These are phyloP conservation scores for Zygoascus ofunaensis DNA, from an alignment of 805 yeast species.

Conservation along the genomic window DNA sequence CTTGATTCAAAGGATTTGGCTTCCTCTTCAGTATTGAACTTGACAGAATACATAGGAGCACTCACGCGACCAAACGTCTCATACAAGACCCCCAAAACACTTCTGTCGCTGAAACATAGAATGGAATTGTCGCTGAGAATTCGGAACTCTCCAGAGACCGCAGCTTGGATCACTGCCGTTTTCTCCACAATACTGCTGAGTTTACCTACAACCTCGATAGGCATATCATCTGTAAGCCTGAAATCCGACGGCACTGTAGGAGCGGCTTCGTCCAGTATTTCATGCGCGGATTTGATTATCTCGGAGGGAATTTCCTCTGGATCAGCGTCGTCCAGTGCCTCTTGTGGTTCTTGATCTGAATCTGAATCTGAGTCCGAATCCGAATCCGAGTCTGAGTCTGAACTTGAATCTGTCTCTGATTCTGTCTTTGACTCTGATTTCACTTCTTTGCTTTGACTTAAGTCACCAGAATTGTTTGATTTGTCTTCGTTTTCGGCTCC, in stretches of 20 bases:
- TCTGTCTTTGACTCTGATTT: neutral
- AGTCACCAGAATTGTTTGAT: too few species aligned
- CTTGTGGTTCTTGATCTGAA: constrained; percentile 13
- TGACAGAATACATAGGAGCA: constrained; percentile 70
- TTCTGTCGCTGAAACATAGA: constrained; percentile 64
- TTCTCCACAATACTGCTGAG: constrained; percentile 61
- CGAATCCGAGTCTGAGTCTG: constrained; percentile 19
- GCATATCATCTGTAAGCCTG: constrained; percentile 46
- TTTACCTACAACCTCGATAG: constrained; percentile 63
- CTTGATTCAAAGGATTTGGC: constrained; percentile 37
- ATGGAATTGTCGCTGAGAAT: constrained; percentile 68
- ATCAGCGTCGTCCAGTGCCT: constrained; percentile 7
- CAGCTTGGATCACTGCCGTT: constrained; percentile 63
- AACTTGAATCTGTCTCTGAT: constrained; percentile 15
- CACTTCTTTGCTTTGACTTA: neutral
- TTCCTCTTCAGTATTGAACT: constrained; percentile 46
- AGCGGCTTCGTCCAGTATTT: constrained; percentile 57
- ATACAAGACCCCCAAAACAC: constrained; percentile 64
- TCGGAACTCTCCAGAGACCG: constrained; percentile 71
- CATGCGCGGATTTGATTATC: constrained; percentile 71
- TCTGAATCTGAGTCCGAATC: constrained; percentile 22
- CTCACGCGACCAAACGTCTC: constrained; percentile 88
- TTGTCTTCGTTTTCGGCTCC: neutral
- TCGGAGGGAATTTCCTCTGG: constrained; percentile 17
- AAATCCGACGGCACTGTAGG: constrained; percentile 62